Base-by-base conservation (phyloP, 495 filamentous ascomycete genomes). In the Penicillium angulare region DNA sequence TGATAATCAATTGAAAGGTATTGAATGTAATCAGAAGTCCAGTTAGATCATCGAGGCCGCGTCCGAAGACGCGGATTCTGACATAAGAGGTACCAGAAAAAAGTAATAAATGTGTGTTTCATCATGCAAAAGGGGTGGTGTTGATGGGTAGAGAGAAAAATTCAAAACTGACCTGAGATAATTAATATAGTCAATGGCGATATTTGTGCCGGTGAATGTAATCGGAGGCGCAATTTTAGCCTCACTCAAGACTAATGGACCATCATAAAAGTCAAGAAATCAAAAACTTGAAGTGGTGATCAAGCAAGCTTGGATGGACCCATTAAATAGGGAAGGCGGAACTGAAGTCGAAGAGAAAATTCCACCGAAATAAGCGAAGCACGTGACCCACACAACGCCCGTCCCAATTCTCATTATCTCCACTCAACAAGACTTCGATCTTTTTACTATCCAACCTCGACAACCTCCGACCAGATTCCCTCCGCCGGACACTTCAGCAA, bases 71-170 rank as follows among this genome's bases (percentile, higher is more conserved):
- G 61, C 63, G 56, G 56, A 21, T 63, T 66, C 78, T 81, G 71
- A 80, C 74, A 80, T 79, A 82, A 82, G 79, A 82, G 79, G 79
- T 82, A 81, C 78, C 79, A 82, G 79, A 82, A 81, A 80, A 72
- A 62, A 68, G 48, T 56, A 62, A 64, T 67, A 58, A 64, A 65
- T 60, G 61, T 72, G 67, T 78, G 47, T 61, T 69, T 81, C 78
- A 81, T 79, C 69, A 72, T 66, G 18, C 41, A 47, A 53, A 35
- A 32, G 35, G 47, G 50, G 21, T 22, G 29, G 31, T 21, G 23
- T 32, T 13, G n/a, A n/a, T n/a, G n/a, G n/a, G n/a, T 39, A 24
- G 47, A 4, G 26, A 17, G 20, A 24, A 39, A 42, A 15, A 24
- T 7, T 48, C 46, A 10, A 50, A 50, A 68, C 69, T 66, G 55